Conservation (phyloP, 257 asterid species). For the Craterostigma plantagineum region DNA sequence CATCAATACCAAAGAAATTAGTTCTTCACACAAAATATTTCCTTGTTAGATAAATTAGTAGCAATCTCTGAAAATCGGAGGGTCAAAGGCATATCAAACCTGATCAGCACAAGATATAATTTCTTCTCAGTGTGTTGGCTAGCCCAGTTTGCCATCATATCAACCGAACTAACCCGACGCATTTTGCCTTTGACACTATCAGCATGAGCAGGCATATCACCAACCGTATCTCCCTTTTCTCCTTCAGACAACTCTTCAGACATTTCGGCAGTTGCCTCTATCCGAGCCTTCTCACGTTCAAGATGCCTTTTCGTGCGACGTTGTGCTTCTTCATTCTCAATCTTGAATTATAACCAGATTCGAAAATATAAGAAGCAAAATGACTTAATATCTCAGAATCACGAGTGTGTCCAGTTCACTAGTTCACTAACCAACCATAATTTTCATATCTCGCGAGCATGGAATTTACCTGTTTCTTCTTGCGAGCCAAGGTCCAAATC, state of each 20-base stretch:
- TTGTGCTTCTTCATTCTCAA: conserved; percentile 49
- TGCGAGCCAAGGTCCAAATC: conserved; percentile 69
- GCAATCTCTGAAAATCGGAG: background rate
- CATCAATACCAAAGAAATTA: background rate
- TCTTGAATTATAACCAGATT: conserved; percentile 18
- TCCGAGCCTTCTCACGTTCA: conserved; percentile 49
- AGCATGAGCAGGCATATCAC: conserved; percentile 23
- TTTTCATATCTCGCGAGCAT: too few species aligned
- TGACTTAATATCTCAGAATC: background rate
- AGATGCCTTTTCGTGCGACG: conserved; percentile 24
- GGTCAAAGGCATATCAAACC: conserved; percentile 18
- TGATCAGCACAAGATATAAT: conserved; percentile 50
- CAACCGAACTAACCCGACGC: conserved; percentile 35
- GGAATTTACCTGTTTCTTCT: conserved; percentile 37
- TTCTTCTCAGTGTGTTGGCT: conserved; percentile 29
- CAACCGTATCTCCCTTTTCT: conserved; percentile 41
- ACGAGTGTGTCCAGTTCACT: background rate
- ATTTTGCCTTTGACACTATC: conserved; percentile 23
- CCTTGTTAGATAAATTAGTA: background rate
- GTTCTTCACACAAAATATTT: conserved; percentile 6
- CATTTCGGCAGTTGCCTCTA: conserved; percentile 61
- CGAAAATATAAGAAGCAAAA: background rate
- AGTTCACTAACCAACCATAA: conserved; percentile 1
- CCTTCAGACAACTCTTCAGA: conserved; percentile 67
- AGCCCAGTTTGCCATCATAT: conserved; percentile 34